A percentile compares a stretch with the other conserved stretches of the same genome.
Evolutionary conservation across 495 filamentous ascomycete genomes (phyloP).

Genomic region (Venustampulla echinocandica): DNA sequence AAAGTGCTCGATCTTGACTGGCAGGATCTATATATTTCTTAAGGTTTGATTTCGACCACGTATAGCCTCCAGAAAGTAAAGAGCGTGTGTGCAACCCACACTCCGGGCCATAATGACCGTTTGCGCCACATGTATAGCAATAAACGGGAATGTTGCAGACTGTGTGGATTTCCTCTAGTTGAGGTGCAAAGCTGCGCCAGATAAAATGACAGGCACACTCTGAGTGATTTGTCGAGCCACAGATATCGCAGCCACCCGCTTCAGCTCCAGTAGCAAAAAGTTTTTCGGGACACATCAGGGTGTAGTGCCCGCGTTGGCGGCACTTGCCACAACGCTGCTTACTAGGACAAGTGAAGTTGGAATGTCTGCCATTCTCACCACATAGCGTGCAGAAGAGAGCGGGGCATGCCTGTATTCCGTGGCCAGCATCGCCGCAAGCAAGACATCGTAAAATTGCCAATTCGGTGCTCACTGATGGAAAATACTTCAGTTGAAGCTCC

Average conservation of each 20-base stretch:
- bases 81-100: slow-evolving; percentile 16
- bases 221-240: slow-evolving; percentile 14
- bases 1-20: slow-evolving; percentile 12
- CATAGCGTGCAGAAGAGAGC: slow-evolving; percentile 12
- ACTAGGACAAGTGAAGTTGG: slow-evolving; percentile 11
- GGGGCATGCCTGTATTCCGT: slow-evolving; percentile 14
- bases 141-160: slow-evolving; percentile 17
- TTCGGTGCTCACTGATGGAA: slow-evolving; percentile 1
- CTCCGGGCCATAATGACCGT: slow-evolving; percentile 20
- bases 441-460: slow-evolving; percentile 9
- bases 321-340: slow-evolving; percentile 20
- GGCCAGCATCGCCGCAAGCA: slow-evolving; percentile 13
- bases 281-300: slow-evolving; percentile 17
- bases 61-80: slow-evolving; percentile 13
- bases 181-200: slow-evolving; percentile 20
- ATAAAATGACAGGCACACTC: slow-evolving; percentile 20
- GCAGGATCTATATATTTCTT: slow-evolving; percentile 17
- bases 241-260: slow-evolving; percentile 13
- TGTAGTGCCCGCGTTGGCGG: slow-evolving; percentile 15
- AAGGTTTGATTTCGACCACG: slow-evolving; percentile 17
- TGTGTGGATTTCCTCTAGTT: slow-evolving; percentile 10
- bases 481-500: slow-evolving; percentile 16
- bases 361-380: slow-evolving; percentile 8
- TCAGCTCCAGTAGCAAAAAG: slow-evolving; percentile 9
- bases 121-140: slow-evolving; percentile 19